Percentiles rank a stretch among this genome's conserved stretches.
These are phyloP conservation scores for Eimeria zaria DNA, from an alignment of 169 alveolate genomes.

Conservation along the genomic window DNA sequence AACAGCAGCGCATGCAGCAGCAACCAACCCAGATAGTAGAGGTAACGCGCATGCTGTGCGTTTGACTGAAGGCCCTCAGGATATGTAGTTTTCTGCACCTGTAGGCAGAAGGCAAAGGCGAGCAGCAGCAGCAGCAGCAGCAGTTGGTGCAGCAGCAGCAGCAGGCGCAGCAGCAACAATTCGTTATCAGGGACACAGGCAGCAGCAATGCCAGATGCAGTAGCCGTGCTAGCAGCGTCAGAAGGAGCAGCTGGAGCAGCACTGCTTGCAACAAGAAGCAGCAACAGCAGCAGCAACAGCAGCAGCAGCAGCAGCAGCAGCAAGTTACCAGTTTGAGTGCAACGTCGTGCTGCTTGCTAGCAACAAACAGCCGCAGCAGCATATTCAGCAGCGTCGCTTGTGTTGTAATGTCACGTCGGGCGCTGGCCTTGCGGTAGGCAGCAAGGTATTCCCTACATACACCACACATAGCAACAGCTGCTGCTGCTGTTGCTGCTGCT, in stretches of 20 bases:
- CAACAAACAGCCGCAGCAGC: conserved; percentile 71
- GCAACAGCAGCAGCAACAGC: background rate
- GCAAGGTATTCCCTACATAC: conserved; percentile 52
- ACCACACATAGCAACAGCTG: background rate
- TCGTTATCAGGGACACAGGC: no score
- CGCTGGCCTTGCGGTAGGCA: conserved; percentile 80
- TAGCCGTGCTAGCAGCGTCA: background rate
- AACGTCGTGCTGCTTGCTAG: conserved; percentile 67
- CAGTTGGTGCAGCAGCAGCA: conserved; percentile 12
- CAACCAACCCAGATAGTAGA: conserved; percentile 95
- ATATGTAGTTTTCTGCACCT: conserved; percentile 89
- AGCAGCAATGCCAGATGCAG: background rate
- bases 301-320: conserved; percentile 15
- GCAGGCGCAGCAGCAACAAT: conserved; percentile 8
- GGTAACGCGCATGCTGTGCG: conserved; percentile 97
- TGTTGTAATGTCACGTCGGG: conserved; percentile 46
- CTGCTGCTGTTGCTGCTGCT: background rate
- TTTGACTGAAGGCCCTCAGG: conserved; percentile 96
- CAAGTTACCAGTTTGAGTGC: conserved; percentile 79
- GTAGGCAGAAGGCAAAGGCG: background rate
- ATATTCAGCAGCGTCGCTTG: conserved; percentile 85
- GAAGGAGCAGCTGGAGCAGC: background rate
- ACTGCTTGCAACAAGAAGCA: no score
- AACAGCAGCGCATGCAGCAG: conserved; percentile 2
- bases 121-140: background rate